Evolutionary conservation across 1,284 basidiomycete genomes (phyloP), one percentile per base, ranked within the genome.

Genomic region (Hymenochaete sp.): DNA sequence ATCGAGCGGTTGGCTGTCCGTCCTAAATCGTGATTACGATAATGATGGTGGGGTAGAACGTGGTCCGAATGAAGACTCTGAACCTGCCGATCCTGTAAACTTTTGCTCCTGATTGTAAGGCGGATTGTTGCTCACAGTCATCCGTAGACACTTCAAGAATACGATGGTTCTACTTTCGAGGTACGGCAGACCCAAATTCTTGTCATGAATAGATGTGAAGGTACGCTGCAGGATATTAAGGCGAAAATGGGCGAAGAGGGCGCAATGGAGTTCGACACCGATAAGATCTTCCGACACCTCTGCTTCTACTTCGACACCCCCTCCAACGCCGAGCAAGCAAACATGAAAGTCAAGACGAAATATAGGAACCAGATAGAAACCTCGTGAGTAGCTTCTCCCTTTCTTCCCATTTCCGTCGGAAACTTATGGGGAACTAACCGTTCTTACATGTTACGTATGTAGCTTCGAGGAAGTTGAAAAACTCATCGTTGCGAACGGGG

Each of bases 221-320:
- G 5, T 6, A 35, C 32, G 14, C n/a, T 6, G 5, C 32, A 5
- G 13, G 5, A 6, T n/a, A 5, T 16, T 16, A 53, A 57, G 39
- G 61, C 64, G 31, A 67, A 61, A 27, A 88, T 90, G 82, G 87
- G 84, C 7, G 82, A 83, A 54, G 70, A 76, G 0, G 58, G 61
- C 26, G 81, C 75, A 1, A 79, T 75, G 70, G 75, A 81, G 49
- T 91, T 93, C 54, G 88, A 93, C 59, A 70, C 77, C 38, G 72
- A 80, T 13, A 63, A 67, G 48, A 82, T 88, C 43, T 93, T 93
- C 65, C 78, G 62, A 52, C 85, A 93, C 61, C 62, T 93, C 47
- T 80, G 78, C 54, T 93, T 93, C 64, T 96, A 95, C 62, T 68
- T 96, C 29, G 92, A 95, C 62, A 78, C 86, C 1, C 72, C 79